Evolutionary conservation across 1,284 basidiomycete genomes (phyloP).

Genomic region (Porodaedalea pini): DNA sequence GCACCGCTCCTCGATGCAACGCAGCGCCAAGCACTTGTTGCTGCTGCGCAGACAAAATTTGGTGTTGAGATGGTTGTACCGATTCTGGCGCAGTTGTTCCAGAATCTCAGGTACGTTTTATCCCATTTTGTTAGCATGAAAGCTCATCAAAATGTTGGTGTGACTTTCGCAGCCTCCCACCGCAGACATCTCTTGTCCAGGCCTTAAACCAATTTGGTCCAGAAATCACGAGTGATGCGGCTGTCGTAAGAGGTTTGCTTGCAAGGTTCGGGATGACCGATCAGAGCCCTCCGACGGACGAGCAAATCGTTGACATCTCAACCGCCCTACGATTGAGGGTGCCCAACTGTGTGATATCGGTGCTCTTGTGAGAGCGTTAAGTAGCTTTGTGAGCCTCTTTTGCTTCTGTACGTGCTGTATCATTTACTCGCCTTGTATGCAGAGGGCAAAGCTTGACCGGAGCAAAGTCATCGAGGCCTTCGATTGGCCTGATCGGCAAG

Average conservation of each 20-base stretch:
- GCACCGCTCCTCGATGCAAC: slow-evolving; percentile 62
- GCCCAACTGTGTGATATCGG: slow-evolving; percentile 70
- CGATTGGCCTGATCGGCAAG: slow-evolving; percentile 72
- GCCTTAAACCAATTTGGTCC: slow-evolving; percentile 70
- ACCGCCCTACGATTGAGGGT: slow-evolving; percentile 67
- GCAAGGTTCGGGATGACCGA: slow-evolving; percentile 71
- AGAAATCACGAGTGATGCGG: slow-evolving; percentile 70
- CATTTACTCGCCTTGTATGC: slow-evolving; percentile 25
- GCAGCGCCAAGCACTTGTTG: slow-evolving; percentile 70
- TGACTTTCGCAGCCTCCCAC: slow-evolving; percentile 47
- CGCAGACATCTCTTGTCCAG: slow-evolving; percentile 67
- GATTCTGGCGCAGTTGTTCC: slow-evolving; percentile 47
- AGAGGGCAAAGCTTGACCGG: slow-evolving; percentile 73
- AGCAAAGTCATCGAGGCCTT: slow-evolving; percentile 74
- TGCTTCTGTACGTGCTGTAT: neutral
- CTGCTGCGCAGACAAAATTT: slow-evolving; percentile 71
- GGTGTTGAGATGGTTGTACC: slow-evolving; percentile 54
- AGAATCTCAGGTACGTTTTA: slow-evolving; percentile 45
- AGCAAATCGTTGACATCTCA: slow-evolving; percentile 64
- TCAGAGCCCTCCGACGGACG: slow-evolving; percentile 61
- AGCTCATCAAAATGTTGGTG: neutral
- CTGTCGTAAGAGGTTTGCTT: slow-evolving; percentile 64
- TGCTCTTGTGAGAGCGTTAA: slow-evolving; percentile 67
- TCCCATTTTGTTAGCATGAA: slow-evolving; percentile 11
- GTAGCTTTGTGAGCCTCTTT: slow-evolving; percentile 55